Base-by-base conservation (phyloP, 176 grass and related monocot species). In the Rhynchospora pubera region DNA sequence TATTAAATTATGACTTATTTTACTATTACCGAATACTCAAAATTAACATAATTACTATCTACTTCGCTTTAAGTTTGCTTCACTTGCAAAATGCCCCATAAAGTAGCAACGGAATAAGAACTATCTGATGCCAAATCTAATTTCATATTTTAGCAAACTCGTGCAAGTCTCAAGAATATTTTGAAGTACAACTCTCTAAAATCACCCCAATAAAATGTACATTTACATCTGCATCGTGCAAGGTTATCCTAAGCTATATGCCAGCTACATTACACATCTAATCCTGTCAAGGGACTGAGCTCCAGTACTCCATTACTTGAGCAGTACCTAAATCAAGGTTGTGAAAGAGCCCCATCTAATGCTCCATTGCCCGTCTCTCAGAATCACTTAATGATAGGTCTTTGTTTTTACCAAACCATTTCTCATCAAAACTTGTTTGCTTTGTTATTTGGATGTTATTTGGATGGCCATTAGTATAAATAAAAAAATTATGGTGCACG, bases 401-500 rank as follows among this genome's bases (percentile, higher is more conserved):
- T 32, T 77, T 82, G 43, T 50, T 50, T 21, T 15, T 51, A 82
- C 23, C 61, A 43, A 62, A 82, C 79, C 59, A 53, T 47, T 66
- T 65, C 61, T 10, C 9, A 46, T 62, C 57, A 47, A 59, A 62
- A 21, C 42, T 80, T 50, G 22, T 52, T 82, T 82, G 61, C 47
- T 34, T 65, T 65, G 43, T 65, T 65, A 65, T 22, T 65, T 51
- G 57, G 59, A 51, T 65, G 43, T 65, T 65, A 65, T 22, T 65
- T 51, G 57, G 59, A 51, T 82, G 42, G 79, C 32, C 60, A 77
- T 77, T 32, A 53, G 50, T 51, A 82, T 65, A 82, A 67, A 66
- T 82, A 82, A 66, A 80, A 26, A 82, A 18, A 63, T 85, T 62
- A 84, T 10, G 4, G 84, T 80, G 90, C 68, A 44, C 85, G 85